Percentiles rank a stretch among this genome's conserved stretches.
Conservation (phyloP, 768 basidiomycete species). For the Termitomyces heimii region DNA sequence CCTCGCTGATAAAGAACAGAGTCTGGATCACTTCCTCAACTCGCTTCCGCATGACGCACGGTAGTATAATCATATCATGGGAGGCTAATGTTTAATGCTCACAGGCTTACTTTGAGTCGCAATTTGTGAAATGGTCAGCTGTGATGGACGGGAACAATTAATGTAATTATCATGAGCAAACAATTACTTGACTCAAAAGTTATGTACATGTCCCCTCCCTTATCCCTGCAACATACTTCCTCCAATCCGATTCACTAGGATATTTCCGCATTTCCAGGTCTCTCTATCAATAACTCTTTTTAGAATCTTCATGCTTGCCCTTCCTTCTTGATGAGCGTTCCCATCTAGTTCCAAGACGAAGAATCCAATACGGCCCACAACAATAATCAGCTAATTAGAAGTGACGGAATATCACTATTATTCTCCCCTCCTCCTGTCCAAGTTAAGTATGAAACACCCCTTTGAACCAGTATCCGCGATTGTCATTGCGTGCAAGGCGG, state of each 20-base stretch:
- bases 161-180: constrained; percentile 6
- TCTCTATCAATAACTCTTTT: constrained; percentile 14
- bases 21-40: no score
- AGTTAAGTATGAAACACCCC: constrained; percentile 4
- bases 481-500: constrained; percentile 18
- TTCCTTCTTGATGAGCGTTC: constrained; percentile 16
- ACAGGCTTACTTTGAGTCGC: not conserved
- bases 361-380: constrained; percentile 13
- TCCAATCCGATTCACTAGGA: constrained; percentile 16
- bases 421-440: constrained; percentile 19
- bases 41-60: no score
- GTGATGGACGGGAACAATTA: no score
- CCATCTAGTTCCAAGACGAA: constrained; percentile 15
- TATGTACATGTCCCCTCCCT: constrained; percentile 11
- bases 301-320: constrained; percentile 7
- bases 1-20: no score
- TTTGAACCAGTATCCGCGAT: constrained; percentile 11
- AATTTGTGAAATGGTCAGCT: not conserved
- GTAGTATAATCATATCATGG: not conserved
- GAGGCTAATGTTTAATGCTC: not conserved
- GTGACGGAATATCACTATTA: constrained; percentile 15
- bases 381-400: constrained; percentile 16
- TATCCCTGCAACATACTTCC: constrained; percentile 15
- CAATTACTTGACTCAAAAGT: constrained; percentile 15
- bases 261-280: constrained; percentile 17